Evolutionary conservation across 2,329 filamentous ascomycete genomes (phyloP), one percentile per base, ranked within the genome.

Genomic region (Acrocalymma vagum): DNA sequence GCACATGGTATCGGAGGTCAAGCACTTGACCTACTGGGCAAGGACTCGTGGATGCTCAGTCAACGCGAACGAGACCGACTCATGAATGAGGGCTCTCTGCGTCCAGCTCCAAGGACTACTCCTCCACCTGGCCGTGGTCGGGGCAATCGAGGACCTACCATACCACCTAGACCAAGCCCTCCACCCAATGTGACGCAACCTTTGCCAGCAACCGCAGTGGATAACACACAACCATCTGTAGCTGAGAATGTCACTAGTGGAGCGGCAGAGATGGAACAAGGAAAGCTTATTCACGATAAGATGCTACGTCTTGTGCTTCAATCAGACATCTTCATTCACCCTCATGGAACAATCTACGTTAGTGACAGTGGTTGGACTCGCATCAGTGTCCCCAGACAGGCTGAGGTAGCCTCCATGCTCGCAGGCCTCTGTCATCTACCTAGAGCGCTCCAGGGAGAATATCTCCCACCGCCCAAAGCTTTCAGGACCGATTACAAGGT

Each of bases 281-380:
- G 60, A 3, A 55, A 57, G 11, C 15, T 29, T 2, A 42, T 69
- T 9, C 51, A 51, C 17, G 50, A 34, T 10, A 56, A 60, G 38
- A 62, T 53, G 8, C 25, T 62, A 17, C 65, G 57, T 13, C 44
- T 69, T 8, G 38, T 59, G 2, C 56, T 69, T 4, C 60, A 63
- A 25, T 43, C 48, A 4, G 57, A 69, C 13, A 52, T 67, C 23
- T 48, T 45, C 27, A 62, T 69, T 9, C 43, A 51, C 8, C 43
- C 63, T 21, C 29, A 55, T 21, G 64, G 64, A 2, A 58, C 48
- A 11, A 51, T 69, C 9, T 51, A 26, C 11, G 53, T 55, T 21
- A 30, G 53, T 7, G 62, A 53, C 3, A 52, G 55, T 4, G 28
- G 49, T 3, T 70, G 60, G 58, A 55, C 38, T 7, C 60, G 64